A percentile compares a stretch with the other conserved stretches of the same genome.
Evolutionary conservation across 2,329 filamentous ascomycete genomes (phyloP).

Genomic region (Parascedosporium putredinis): DNA sequence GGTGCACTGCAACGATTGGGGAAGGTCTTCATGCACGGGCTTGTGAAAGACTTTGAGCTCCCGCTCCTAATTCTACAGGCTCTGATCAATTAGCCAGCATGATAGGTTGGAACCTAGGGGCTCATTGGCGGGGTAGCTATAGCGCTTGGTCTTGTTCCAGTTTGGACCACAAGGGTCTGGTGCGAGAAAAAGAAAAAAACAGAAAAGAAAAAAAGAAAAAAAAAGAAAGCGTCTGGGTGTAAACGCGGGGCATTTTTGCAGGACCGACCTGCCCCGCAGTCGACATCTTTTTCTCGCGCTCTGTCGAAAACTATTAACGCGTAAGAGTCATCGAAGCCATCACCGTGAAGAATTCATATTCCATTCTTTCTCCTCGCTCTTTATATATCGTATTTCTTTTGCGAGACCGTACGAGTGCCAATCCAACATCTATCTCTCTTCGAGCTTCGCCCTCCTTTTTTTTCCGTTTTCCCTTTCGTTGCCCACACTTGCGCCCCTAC

Average conservation of each 20-base stretch:
- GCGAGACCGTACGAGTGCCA: no score
- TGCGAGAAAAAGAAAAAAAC: no score
- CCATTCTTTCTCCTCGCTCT: no score
- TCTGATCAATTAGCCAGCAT: no score
- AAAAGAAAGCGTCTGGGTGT: not conserved
- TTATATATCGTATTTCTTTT: not conserved
- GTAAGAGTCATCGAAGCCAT: slow-evolving; percentile 4
- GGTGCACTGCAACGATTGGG: not conserved
- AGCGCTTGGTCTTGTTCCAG: not conserved
- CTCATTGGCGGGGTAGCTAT: no score
- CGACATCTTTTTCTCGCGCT: not conserved
- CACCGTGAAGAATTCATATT: not conserved
- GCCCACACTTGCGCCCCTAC: not conserved
- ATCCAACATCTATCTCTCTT: not conserved
- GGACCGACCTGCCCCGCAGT: slow-evolving; percentile 8
- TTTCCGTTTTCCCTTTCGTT: not conserved
- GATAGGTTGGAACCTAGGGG: no score
- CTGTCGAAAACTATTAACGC: not conserved
- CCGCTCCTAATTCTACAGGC: no score
- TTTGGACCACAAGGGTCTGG: no score
- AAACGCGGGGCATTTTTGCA: slow-evolving; percentile 4
- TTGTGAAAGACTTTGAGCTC: no score
- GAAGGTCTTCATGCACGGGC: no score
- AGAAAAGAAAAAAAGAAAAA: no score
- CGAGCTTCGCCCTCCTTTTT: not conserved